Evolutionary conservation across 108 stramenopile genomes (phyloP), one percentile per base, ranked within the genome.

Genomic region (Asterionellopsis glacialis): DNA sequence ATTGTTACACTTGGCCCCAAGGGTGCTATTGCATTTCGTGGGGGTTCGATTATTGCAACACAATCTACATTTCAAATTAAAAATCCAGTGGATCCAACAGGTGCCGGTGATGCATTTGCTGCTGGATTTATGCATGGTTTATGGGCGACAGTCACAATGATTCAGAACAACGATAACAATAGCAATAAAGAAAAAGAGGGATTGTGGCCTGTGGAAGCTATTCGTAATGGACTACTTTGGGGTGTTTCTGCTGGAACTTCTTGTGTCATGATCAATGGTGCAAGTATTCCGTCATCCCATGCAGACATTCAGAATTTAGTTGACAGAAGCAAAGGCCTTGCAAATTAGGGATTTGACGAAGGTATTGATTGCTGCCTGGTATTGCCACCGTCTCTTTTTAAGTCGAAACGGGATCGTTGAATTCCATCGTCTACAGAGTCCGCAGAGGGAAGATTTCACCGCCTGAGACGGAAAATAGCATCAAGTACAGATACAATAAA

Each of bases 61-160:
- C 82, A 81, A 63, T 44, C 41, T 23, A 66, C 70, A 11, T 56
- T 67, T 12, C 13, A 41, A 23, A 33, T 61, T 21, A 38, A 44
- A 11, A 38, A 64, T 16, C 69, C 76, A 33, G 57, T 74, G 7
- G 90, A 91, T 70, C 83, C 86, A 9, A 91, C 90, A 39, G 90
- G 90, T 15, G 90, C 90, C 14, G 90, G 90, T 15, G 90, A 91
- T 75, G 72, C 86, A 3, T 91, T 91, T 60, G 70, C 82, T 9
- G 82, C 90, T 19, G 90, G 90, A 43, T 91, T 91, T 57, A 42
- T 91, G 18, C 60, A 79, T 63, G 90, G 86, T 9, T 53, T 80
- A n/a, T 77, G 70, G 70, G 45, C 41, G 74, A 59, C 55, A 59
- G 41, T 19, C 18, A 27, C 55, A 27, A 38, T n/a, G n/a, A n/a